Conservation (phyloP, 2,329 filamentous ascomycete species). For the Taxawa tesnikishii region DNA sequence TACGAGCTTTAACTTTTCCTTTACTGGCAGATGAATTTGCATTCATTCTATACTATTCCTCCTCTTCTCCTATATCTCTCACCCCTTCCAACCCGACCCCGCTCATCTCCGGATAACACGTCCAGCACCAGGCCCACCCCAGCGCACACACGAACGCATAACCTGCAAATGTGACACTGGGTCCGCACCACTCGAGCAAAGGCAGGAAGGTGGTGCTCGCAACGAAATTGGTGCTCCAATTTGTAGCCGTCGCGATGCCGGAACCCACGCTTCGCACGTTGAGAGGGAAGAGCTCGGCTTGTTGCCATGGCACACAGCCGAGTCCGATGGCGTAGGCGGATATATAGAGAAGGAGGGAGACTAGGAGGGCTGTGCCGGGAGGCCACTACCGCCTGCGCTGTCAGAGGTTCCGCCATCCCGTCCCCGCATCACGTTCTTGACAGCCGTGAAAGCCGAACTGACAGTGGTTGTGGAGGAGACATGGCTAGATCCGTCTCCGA, state of each 20-base stretch:
- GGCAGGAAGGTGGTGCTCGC: constrained; percentile 80
- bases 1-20: too few relatives aligned
- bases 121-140: constrained; percentile 58
- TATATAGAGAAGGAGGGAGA: constrained; percentile 72
- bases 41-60: too few relatives aligned
- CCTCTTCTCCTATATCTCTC: too few relatives aligned
- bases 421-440: too few relatives aligned
- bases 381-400: constrained; percentile 18
- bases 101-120: constrained; percentile 74
- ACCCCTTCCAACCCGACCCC: constrained; percentile 73
- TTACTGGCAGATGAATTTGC: too few relatives aligned
- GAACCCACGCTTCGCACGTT: constrained; percentile 61
- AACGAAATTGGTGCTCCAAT: constrained; percentile 78
- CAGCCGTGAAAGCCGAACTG: constrained; percentile 1
- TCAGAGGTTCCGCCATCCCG: too few relatives aligned
- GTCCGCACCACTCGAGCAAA: constrained; percentile 65
- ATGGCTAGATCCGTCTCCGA: constrained; percentile 12
- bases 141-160: constrained; percentile 60
- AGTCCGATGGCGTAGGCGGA: constrained; percentile 76
- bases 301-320: constrained; percentile 93
- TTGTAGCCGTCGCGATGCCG: constrained; percentile 65
- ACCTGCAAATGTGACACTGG: constrained; percentile 66
- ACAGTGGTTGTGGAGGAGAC: not conserved
- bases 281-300: constrained; percentile 74
- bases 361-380: constrained; percentile 52